Evolutionary conservation across 1,284 basidiomycete genomes (phyloP), one percentile per base, ranked within the genome.

Genomic region (Sanghuangporus weigelae): DNA sequence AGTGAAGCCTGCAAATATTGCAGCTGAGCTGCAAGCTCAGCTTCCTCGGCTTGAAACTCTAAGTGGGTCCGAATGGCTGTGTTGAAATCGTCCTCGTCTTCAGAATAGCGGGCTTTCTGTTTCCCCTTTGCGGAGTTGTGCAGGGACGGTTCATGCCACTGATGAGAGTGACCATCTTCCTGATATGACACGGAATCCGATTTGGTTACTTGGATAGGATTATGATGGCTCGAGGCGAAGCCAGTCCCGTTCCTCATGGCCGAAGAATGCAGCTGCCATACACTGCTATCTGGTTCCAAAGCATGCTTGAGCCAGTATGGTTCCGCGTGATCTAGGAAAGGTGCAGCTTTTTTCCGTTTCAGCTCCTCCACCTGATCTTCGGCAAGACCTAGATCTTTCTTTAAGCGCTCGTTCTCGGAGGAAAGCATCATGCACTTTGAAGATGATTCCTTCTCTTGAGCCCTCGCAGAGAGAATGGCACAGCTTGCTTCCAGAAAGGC

Each of bases 401-500:
- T 54, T 12, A 64, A 35, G 44, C 51, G 57, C 42, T 59, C 51
- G 39, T 73, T 77, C 54, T 79, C 77, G 53, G 49, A 64, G 40
- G 68, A 68, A 40, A 81, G 71, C 48, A 64, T 57, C 7, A 66
- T 66, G 23, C 74, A 76, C 59, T 73, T 69, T 21, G 64, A 68
- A 50, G 73, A 75, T 56, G 79, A 68, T 21, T 77, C 75, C 10
- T 71, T 69, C 8, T 81, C 68, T 62, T 82, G 77, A 0, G 76
- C 76, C 60, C 74, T 78, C 60, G 81, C 64, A 0, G 68, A 57
- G 53, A 87, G 73, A 7, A 81, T 73, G 7, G 73, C 74, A 46
- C 83, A 71, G 67, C 83, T 86, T 3, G 81, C 76, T 35, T 81
- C 77, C 1, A 83, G 69, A 8, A 84, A 70, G 0, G 75, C 70